Base-by-base conservation (phyloP, 2,329 filamentous ascomycete species). In the Purpureocillium takamizusanense region DNA sequence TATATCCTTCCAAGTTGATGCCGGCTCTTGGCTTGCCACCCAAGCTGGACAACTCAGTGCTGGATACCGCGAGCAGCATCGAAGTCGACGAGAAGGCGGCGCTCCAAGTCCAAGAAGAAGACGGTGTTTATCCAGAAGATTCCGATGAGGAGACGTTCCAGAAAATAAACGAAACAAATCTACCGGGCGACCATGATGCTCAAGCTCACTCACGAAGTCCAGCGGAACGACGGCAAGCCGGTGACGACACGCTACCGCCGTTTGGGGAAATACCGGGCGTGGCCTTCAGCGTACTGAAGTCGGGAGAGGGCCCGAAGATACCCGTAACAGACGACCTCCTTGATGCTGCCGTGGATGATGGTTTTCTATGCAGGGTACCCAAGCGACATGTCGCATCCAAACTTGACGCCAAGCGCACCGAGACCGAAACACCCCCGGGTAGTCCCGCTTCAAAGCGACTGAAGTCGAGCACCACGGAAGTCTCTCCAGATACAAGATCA, bases 1-100 rank as follows among this genome's bases (percentile, higher is more conserved):
- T 98, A 13, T 95, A 84, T 54, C 83, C 85, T 0, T 70, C 75
- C 15, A 83, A 78, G 35, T 59, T 88, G 16, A 54, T 62, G 13
- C 62, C 64, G n/a, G 62, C 58, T 3, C 54, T 78, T 4, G 69
- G 68, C 1, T 43, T 67, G 9, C 47, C 62, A 5, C 55, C 55
- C 2, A 52, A 76, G 34, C 57, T 85, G 21, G 51, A 60, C 12
- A 42, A 45, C 7, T 40, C 40, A 27, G 34, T 34, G 7, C 15
- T 13, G 2, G 44, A 65, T 35, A 60, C 59, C 2, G 33, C 54
- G 7, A 66, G 61, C 42, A 73, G 66, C 42, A 68, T 81, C 32
- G 66, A 80, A 16, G 77, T 87, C 5, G 81, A 89, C 47, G 81
- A 86, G 48, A 63, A 65, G 23, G 70, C 68, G 16, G 75, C 81